Evolutionary conservation across 2,329 filamentous ascomycete species (phyloP).

Genomic region (Verticillium tricorpus): DNA sequence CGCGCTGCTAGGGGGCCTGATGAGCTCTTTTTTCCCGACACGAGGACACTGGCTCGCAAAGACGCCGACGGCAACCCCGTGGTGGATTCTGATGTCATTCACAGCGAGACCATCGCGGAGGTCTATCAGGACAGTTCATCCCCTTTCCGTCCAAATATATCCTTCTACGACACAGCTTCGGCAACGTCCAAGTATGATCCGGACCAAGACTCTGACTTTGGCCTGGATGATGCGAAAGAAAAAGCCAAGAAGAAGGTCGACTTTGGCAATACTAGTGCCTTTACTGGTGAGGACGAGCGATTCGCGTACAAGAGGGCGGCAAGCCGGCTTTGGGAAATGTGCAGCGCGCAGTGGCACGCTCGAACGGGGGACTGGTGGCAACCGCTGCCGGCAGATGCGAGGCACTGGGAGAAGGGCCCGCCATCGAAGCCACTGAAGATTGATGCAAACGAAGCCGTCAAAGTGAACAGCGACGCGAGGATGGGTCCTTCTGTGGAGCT

Average conservation of each 20-base stretch:
- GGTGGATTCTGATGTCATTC: conserved; percentile 31
- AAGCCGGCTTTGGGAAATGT: conserved; percentile 80
- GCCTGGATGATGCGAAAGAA: conserved; percentile 22
- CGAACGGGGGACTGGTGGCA: conserved; percentile 56
- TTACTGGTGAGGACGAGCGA: conserved; percentile 76
- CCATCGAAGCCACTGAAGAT: conserved; percentile 8
- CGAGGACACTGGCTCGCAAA: conserved; percentile 6
- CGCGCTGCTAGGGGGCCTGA: conserved; percentile 65
- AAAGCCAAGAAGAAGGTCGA: conserved; percentile 41
- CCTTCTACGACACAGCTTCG: conserved; percentile 52
- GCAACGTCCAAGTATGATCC: conserved; percentile 46
- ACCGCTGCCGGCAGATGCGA: conserved; percentile 57
- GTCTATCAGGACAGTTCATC: conserved; percentile 74
- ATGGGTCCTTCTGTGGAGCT: conserved; percentile 19
- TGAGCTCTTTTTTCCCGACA: conserved; percentile 71
- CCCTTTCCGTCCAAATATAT: conserved; percentile 76
- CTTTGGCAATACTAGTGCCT: conserved; percentile 62
- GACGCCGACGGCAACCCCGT: conserved; percentile 4
- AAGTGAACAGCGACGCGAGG: conserved; percentile 2
- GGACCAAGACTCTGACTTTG: conserved; percentile 55
- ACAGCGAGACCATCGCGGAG: conserved; percentile 48
- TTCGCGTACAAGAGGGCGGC: conserved; percentile 77
- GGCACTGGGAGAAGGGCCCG: conserved; percentile 59
- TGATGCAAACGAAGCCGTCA: background rate
- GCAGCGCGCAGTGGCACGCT: conserved; percentile 66